Base-by-base conservation (phyloP, 2,329 filamentous ascomycete species). In the Epichloe glyceriae region DNA sequence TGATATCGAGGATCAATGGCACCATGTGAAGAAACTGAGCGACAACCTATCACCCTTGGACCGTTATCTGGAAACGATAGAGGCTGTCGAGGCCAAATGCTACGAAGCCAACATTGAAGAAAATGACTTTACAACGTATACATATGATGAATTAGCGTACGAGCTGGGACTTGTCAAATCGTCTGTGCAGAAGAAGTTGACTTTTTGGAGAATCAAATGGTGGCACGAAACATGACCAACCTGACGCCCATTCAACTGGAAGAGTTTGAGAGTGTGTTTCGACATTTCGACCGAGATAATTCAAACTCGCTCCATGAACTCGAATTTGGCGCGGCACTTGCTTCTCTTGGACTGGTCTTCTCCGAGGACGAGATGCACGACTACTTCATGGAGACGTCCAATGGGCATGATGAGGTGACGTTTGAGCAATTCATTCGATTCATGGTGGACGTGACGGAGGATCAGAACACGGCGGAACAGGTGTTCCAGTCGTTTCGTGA, bases 361-460 rank as follows among this genome's bases (percentile, higher is more conserved):
- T 93, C 94, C 58, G 93, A 97, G 65, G 85, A 91, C 26, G 93
- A 98, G 72, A 98, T 97, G 93, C 91, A 97, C 66, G 84, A 91
- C 49, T 91, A 91, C 60, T 98, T 96, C 69, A 63, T 85, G 47
- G 86, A 91, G 50, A 94, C 90, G n/a, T 90, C 87, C 55, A 81
- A 79, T 38, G 88, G 82, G 37, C 79, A 74, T 57, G 85, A 83
- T 66, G 80, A 85, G 57, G 93, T 98, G 48, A 93, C 87, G 4
- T 98, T 98, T 64, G 93, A 98, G 71, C 91, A 97, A 68, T 98
- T 98, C 64, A 98, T 98, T 65, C 83, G 88, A 39, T 98, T 98
- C 75, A 98, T 98, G 93, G 93, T 98, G 46, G 88, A 95, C 59
- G 93, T 96, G 47, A 98, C 93, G 12, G 93, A 98, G 69, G 93